phyloP scores from a whole-genome alignment of 2,329 filamentous ascomycete species.

The Bretziella fagacearum region DNA sequence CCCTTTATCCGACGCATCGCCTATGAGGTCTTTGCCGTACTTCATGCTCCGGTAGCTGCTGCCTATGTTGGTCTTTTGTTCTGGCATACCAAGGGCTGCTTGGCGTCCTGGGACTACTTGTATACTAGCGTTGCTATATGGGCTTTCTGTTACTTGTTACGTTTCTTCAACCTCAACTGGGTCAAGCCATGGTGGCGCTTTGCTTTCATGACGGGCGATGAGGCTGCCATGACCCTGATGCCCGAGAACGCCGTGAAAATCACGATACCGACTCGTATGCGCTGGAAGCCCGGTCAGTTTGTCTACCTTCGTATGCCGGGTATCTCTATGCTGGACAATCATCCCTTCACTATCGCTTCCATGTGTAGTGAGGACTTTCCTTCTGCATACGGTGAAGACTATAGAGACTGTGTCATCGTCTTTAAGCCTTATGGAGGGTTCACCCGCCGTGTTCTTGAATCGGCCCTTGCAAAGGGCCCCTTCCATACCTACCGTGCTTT shows the following conservation, averaged over 20 bases:
- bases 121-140: constrained; percentile 68
- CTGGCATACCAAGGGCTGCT: constrained; percentile 90
- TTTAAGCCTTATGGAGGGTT: constrained; percentile 88
- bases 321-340: constrained; percentile 78
- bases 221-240: constrained; percentile 76
- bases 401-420: constrained; percentile 75
- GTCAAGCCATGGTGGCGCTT: constrained; percentile 52
- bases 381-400: constrained; percentile 75
- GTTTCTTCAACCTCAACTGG: constrained; percentile 84
- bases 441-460: constrained; percentile 68
- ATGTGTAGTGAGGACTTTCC: constrained; percentile 87
- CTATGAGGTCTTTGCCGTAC: constrained; percentile 70
- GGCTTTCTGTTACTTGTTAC: constrained; percentile 52
- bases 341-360: constrained; percentile 88
- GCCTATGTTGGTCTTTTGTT: constrained; percentile 73
- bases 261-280: constrained; percentile 82
- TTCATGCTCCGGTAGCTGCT: constrained; percentile 69
- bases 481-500: constrained; percentile 88
- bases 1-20: constrained; percentile 58
- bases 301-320: constrained; percentile 90
- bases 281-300: constrained; percentile 86
- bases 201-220: constrained; percentile 76
- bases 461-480: constrained; percentile 67
- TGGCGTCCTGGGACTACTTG: constrained; percentile 80
- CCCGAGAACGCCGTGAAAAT: constrained; percentile 91